A percentile compares a stretch with the other conserved stretches of the same genome.
Evolutionary conservation across 2,329 filamentous ascomycete genomes (phyloP).

Genomic region (Corniculantispora saksenae): DNA sequence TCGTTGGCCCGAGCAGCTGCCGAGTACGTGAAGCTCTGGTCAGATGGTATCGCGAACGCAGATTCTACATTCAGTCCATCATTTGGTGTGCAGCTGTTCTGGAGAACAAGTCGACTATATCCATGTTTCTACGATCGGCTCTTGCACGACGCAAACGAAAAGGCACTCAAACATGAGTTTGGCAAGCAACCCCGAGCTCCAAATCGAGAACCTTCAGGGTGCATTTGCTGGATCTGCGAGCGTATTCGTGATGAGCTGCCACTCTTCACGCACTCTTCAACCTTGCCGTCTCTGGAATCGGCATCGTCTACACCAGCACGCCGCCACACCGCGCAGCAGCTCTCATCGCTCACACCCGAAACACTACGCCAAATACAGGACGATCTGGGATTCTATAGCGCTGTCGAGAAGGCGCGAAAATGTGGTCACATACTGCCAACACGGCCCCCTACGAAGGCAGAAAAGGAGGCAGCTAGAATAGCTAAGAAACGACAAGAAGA

Average conservation of each 20-base stretch:
- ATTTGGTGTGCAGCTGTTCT: background rate
- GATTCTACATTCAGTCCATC: background rate
- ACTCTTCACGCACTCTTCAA: background rate
- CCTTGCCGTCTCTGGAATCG: background rate
- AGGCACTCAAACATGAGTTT: background rate
- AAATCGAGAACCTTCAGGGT: background rate
- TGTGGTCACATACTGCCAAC: background rate
- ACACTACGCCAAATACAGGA: slow-evolving; percentile 1
- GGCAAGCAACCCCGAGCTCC: background rate
- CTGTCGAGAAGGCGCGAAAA: background rate
- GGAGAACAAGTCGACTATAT: background rate
- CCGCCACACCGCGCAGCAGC: background rate
- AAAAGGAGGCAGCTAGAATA: background rate
- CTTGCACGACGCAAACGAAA: background rate
- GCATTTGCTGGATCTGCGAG: slow-evolving; percentile 1
- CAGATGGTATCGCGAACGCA: background rate
- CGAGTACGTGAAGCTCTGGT: background rate
- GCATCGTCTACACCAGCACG: background rate
- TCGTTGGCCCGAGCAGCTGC: background rate
- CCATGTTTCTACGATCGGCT: background rate
- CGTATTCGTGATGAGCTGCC: background rate
- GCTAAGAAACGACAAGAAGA: background rate
- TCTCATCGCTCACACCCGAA: background rate
- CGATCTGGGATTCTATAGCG: background rate
- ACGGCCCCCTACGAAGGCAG: background rate